A percentile compares a stretch with the other conserved stretches of the same genome.
phyloP scores from a whole-genome alignment of 1,284 basidiomycete species.

The Microbotryum scabiosae region DNA sequence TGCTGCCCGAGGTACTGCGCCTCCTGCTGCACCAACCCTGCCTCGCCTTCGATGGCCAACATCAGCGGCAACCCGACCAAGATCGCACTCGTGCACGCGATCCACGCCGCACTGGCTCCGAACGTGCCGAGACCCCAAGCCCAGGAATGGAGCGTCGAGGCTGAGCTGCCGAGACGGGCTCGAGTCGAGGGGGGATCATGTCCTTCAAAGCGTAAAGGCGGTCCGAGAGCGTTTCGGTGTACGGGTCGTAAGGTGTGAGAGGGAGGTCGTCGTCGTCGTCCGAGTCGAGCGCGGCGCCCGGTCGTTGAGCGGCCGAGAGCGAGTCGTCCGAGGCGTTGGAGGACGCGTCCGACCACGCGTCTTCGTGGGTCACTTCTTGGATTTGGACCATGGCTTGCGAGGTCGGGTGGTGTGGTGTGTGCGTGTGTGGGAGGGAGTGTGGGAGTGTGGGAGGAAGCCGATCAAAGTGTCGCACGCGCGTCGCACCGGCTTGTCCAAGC shows the following conservation, averaged over 20 bases:
- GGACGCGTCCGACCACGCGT: too few relatives aligned
- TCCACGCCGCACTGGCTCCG: slow-evolving; percentile 79
- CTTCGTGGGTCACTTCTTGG: slow-evolving; percentile 37
- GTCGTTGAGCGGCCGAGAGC: slow-evolving; percentile 52
- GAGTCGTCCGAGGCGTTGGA: slow-evolving; percentile 49
- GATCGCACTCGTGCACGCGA: slow-evolving; percentile 85
- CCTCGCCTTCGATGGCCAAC: slow-evolving; percentile 89
- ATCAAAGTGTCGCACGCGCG: not conserved
- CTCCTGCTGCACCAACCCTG: slow-evolving; percentile 87
- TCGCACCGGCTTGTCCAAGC: not conserved
- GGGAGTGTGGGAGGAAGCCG: too few relatives aligned
- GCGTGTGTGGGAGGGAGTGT: not conserved
- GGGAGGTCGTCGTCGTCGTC: slow-evolving; percentile 15
- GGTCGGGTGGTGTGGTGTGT: not conserved
- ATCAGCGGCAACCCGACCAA: slow-evolving; percentile 89
- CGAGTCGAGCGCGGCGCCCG: slow-evolving; percentile 53
- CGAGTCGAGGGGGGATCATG: slow-evolving; percentile 90
- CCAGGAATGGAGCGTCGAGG: slow-evolving; percentile 53
- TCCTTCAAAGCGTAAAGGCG: slow-evolving; percentile 85
- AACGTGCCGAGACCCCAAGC: slow-evolving; percentile 50
- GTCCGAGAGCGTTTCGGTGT: slow-evolving; percentile 70
- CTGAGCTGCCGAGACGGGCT: slow-evolving; percentile 40
- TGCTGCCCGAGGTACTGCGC: slow-evolving; percentile 87
- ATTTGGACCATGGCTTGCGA: slow-evolving; percentile 62
- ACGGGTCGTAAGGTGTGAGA: slow-evolving; percentile 20